Percentiles rank a stretch among this genome's conserved stretches.
Conservation (phyloP, 2,329 filamentous ascomycete species). For the Xylaria digitata region DNA sequence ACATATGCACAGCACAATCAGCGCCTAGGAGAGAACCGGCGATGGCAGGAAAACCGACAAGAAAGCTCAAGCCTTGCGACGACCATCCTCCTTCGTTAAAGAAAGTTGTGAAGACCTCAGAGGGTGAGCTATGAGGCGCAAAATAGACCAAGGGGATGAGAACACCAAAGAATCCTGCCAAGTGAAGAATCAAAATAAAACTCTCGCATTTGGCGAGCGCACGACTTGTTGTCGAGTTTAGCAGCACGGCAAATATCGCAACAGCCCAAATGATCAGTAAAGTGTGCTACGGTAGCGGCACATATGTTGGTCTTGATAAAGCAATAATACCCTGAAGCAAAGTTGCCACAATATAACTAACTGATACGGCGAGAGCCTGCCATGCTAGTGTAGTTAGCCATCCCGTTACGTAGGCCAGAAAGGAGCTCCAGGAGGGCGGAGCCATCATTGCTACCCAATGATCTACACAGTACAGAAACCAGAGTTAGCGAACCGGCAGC, state of each 20-base stretch:
- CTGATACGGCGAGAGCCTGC: constrained; percentile 41
- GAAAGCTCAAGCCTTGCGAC: constrained; percentile 57
- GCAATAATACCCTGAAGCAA: constrained; percentile 44
- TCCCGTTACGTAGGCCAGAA: constrained; percentile 45
- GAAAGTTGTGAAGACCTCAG: constrained; percentile 46
- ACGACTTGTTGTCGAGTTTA: constrained; percentile 38
- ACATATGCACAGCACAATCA: constrained; percentile 44
- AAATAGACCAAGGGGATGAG: constrained; percentile 13
- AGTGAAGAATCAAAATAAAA: constrained; percentile 16
- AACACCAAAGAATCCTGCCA: constrained; percentile 22
- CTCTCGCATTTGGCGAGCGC: not conserved
- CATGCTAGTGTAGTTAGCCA: constrained; percentile 46
- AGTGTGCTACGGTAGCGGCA: constrained; percentile 41
- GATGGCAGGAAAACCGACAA: constrained; percentile 37
- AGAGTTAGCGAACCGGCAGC: constrained; percentile 14
- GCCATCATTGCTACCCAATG: constrained; percentile 47
- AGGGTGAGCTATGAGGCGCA: not conserved
- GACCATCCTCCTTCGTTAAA: constrained; percentile 59
- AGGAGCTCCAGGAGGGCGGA: constrained; percentile 37
- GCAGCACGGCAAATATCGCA: constrained; percentile 32
- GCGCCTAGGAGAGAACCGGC: constrained; percentile 36
- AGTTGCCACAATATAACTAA: constrained; percentile 39
- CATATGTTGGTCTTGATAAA: constrained; percentile 38
- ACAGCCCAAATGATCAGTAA: constrained; percentile 43
- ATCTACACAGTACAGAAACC: constrained; percentile 19